These are phyloP conservation scores for Albugo candida DNA, from an alignment of 352 stramenopile genomes.

Conservation along the genomic window DNA sequence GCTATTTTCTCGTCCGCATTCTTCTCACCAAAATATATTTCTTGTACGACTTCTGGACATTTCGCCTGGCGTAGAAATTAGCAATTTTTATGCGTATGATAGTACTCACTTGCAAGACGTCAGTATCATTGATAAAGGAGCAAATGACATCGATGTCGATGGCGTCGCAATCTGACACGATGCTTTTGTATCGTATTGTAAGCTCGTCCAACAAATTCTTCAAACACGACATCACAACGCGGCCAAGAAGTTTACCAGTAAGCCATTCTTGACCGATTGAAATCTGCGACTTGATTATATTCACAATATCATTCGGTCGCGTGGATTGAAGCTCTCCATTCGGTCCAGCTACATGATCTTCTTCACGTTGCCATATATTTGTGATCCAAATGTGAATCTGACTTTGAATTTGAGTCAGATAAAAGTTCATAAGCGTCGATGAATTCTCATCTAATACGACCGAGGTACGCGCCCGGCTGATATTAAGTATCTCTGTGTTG, in stretches of 20 bases:
- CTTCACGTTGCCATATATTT: constrained; percentile 69
- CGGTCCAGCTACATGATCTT: constrained; percentile 35
- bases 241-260: constrained; percentile 33
- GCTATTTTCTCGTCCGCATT: constrained; percentile 54
- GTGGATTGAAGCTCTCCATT: constrained; percentile 52
- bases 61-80: constrained; percentile 25
- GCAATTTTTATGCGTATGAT: neutral
- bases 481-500: constrained; percentile 72
- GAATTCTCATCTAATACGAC: constrained; percentile 41
- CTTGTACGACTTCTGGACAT: constrained; percentile 60
- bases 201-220: constrained; percentile 52
- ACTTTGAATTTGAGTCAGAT: constrained; percentile 51
- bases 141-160: constrained; percentile 58
- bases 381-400: constrained; percentile 73
- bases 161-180: constrained; percentile 21
- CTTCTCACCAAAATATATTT: constrained; percentile 60
- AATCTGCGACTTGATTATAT: constrained; percentile 75
- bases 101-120: constrained; percentile 40
- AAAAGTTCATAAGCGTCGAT: constrained; percentile 49
- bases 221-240: constrained; percentile 49
- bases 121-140: constrained; percentile 71
- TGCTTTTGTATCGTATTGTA: constrained; percentile 39
- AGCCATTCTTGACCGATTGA: constrained; percentile 71
- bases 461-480: constrained; percentile 49
- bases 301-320: constrained; percentile 70